These are phyloP conservation scores for Sorghum bicolor DNA, from an alignment of 176 grass and related monocot species.

Conservation along the genomic window Sorghum_bicolor_NCBIv3 NC_012877.2:14001-14500, in stretches of 20 bases:
- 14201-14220: no score
- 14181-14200: background rate
- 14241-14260: background rate
- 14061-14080: background rate
- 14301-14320: background rate
- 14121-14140: background rate
- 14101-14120: background rate
- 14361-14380: background rate
- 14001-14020: background rate
- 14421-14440: background rate
- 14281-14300: background rate
- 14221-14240: no score
- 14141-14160: background rate
- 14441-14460: background rate
- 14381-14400: background rate
- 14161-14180: no score
- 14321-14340: background rate
- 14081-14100: background rate
- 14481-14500: background rate
- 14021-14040: background rate
- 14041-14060: background rate
- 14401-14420: background rate
- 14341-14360: background rate
- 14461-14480: background rate
- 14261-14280: background rate